Base-by-base conservation (phyloP, 2,329 filamentous ascomycete species). In the Hypoxylon sp. region DNA sequence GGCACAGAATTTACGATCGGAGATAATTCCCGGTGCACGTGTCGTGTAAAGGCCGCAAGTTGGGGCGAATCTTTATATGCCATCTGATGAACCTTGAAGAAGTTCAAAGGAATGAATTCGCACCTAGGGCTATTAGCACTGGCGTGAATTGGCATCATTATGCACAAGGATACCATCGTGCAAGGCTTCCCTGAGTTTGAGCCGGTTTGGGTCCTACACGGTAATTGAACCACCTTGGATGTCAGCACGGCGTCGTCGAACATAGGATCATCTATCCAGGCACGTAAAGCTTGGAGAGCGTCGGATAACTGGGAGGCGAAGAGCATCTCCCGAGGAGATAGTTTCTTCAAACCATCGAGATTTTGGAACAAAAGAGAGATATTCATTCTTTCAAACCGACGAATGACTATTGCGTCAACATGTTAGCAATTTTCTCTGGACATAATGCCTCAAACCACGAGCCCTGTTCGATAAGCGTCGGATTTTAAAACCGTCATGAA, bases 21-120 rank as follows among this genome's bases (percentile, higher is more conserved):
- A 13, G 84, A 84, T 63, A 91, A 84, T 67, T 92, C 90, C 66
- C 86, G 84, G 72, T 89, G 86, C 2, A 90, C 83, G 32, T 84
- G 84, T 62, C 87, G 84, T 1, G 85, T 83, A 72, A 93, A 92
- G 2, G 83, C 84, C 3, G 87, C 82, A 48, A 89, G 84, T 69
- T 88, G 86, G 0, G 82, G 79, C 32, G 84, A 82, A 65, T 83
- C 83, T 28, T 84, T 81, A 71, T 89, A 86, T 0, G 87, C 84
- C 67, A 90, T 85, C 76, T 93, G 91, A 63, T 90, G 89, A 6
- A 86, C 82, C 70, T 87, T 89, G 80, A 92, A 92, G 70, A 92
- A 88, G 48, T 80, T 85, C 30, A 92, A 79, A 0, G 90, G 89
- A 1, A 86, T 82, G 69, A 91, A 90, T 60, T 85, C 82, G 73